Base-by-base conservation (phyloP, 371 early-diverging fungal species). In the Blakeslea trispora region DNA sequence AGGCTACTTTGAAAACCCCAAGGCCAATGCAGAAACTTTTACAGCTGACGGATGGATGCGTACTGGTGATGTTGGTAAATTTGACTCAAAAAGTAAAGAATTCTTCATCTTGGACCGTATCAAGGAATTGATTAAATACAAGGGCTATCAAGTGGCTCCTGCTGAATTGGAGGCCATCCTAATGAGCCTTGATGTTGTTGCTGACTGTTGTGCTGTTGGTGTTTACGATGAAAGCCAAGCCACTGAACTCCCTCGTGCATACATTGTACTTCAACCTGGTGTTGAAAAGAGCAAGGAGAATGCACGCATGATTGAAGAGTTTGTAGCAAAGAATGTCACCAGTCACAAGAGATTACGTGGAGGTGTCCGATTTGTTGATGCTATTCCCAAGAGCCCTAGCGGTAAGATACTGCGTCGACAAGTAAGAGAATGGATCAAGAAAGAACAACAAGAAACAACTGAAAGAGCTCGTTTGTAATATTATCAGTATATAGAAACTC, bases 241-340 rank as follows among this genome's bases (percentile, higher is more conserved):
- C 1, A 93, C 93, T 0, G 95, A 94, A 59, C 63, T 90, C 17
- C 96, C 95, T 13, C 69, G 82, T 10, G 96, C 91, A 0, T 93
- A 81, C 55, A 66, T 94, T 45, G 92, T 91, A 1, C 77, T 88
- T 18, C 57, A 71, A 22, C 55, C 57, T 24, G 48, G 28, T 8
- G 31, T 57, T 17, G 41, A 43, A 17, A 45, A 53, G 10, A 57
- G 41, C 4, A 48, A 53, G 23, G 65, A 22, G 7, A 57, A 74
- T 24, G 81, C 74, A 22, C 63, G 64, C 31, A 78, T 83, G 22
- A 75, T 96, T 17, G 56, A 66, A 17, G 61, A 73, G 9, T 91
- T 81, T 77, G 75, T 92, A 3, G 77, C 78, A 14, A 59, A 57
- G 1, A 69, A 79, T 23, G 86, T 91, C 1, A 87, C 90, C 0